phyloP scores from a whole-genome alignment of 2,329 filamentous ascomycete genomes.

The Basipetospora chlamydospora region DNA sequence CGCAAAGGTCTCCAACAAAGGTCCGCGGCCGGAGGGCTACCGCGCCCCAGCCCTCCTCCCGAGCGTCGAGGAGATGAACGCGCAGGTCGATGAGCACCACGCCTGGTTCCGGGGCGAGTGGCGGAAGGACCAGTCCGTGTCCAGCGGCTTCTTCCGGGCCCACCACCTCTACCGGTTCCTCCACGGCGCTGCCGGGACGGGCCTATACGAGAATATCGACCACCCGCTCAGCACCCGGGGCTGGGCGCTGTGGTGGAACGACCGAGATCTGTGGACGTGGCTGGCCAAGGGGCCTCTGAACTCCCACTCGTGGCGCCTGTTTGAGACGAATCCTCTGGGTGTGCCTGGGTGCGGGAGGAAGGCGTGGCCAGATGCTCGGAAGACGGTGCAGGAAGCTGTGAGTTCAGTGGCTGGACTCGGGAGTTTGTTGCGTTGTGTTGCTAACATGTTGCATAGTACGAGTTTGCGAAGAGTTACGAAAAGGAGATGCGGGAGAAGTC shows the following conservation, averaged over 20 bases:
- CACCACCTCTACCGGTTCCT: conserved; percentile 14
- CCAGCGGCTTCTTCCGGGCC: conserved; percentile 10
- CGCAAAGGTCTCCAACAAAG: conserved; percentile 14
- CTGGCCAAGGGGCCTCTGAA: conserved; percentile 14
- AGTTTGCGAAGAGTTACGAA: not conserved
- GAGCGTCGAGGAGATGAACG: conserved; percentile 12
- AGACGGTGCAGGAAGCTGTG: conserved; percentile 12
- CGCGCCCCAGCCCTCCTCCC: conserved; percentile 11
- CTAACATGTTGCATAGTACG: not conserved
- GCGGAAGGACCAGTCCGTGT: conserved; percentile 11
- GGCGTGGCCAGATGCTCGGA: conserved; percentile 11
- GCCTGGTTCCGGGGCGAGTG: conserved; percentile 13
- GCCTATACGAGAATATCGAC: conserved; percentile 13
- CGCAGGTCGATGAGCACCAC: conserved; percentile 13
- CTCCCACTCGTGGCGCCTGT: conserved; percentile 13
- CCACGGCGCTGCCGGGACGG: conserved; percentile 14
- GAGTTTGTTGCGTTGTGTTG: not conserved
- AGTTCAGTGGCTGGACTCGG: conserved; percentile 4
- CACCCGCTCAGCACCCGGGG: conserved; percentile 11
- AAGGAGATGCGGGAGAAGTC: not conserved
- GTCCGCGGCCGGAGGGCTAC: conserved; percentile 6
- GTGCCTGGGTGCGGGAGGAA: conserved; percentile 13
- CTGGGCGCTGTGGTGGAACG: conserved; percentile 13
- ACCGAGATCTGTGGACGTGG: conserved; percentile 13
- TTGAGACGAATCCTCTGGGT: conserved; percentile 13